Conservation (phyloP, 2,329 filamentous ascomycete genomes). For the Penicillium sp. region DNA sequence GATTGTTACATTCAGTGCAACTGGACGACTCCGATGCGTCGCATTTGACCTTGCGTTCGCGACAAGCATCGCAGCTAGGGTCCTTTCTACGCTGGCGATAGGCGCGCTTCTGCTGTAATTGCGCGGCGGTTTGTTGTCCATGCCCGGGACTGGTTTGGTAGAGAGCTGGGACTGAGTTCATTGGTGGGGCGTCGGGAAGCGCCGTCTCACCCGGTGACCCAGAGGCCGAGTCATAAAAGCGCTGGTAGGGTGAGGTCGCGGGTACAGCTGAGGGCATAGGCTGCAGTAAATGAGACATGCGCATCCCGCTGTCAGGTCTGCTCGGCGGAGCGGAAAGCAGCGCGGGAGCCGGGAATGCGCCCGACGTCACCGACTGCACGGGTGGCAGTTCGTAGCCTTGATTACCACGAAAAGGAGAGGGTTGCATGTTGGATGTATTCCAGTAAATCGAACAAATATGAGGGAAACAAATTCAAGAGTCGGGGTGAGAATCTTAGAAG, state of each 20-base stretch:
- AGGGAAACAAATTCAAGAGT: not conserved
- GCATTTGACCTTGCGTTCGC: slow-evolving; percentile 79
- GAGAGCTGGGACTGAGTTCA: slow-evolving; percentile 38
- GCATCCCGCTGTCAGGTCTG: slow-evolving; percentile 40
- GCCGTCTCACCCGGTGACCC: slow-evolving; percentile 41
- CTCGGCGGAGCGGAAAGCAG: slow-evolving; percentile 40
- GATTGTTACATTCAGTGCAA: slow-evolving; percentile 94
- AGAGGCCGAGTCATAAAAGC: slow-evolving; percentile 41
- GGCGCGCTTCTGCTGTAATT: slow-evolving; percentile 77
- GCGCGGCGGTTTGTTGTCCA: slow-evolving; percentile 56
- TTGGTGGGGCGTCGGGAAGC: slow-evolving; percentile 34
- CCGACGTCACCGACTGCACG: slow-evolving; percentile 37
- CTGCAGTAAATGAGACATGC: slow-evolving; percentile 44
- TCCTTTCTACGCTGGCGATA: slow-evolving; percentile 95
- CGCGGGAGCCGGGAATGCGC: slow-evolving; percentile 30
- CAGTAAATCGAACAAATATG: not conserved
- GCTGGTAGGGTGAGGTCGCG: slow-evolving; percentile 32
- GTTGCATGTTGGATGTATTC: slow-evolving; percentile 30
- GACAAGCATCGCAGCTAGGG: slow-evolving; percentile 94
- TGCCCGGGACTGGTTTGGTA: slow-evolving; percentile 46
- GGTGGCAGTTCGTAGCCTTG: slow-evolving; percentile 35
- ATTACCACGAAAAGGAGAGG: slow-evolving; percentile 32
- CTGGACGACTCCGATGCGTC: slow-evolving; percentile 95
- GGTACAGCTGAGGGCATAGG: slow-evolving; percentile 30
- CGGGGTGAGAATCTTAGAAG: not conserved